A percentile compares a stretch with the other conserved stretches of the same genome.
phyloP scores from a whole-genome alignment of 306 rosid species.

The Ormosia semicastrata region DNA sequence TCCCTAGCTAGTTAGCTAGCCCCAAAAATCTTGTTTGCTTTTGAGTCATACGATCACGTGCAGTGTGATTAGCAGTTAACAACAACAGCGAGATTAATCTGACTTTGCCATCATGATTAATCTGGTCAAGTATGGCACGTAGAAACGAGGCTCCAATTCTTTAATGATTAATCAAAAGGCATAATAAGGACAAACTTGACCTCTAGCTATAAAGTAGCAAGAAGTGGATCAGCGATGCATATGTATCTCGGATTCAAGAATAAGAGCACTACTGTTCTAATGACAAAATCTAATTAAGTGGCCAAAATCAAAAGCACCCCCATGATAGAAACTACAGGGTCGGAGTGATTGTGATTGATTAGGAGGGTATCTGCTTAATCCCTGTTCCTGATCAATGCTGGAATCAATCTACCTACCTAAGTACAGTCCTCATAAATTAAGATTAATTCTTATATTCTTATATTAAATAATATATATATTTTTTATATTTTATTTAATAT shows the following conservation, averaged over 20 bases:
- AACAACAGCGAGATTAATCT: constrained; percentile 17
- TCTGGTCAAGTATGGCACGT: constrained; percentile 16
- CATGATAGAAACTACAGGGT: constrained; percentile 5
- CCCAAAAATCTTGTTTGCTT: neutral
- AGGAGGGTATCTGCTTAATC: constrained; percentile 9
- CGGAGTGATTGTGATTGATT: constrained; percentile 26
- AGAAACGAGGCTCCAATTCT: constrained; percentile 15
- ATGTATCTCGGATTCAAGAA: constrained; percentile 14
- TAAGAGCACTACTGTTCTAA: neutral
- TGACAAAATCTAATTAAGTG: neutral
- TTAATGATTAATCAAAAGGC: constrained; percentile 19
- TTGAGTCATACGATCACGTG: constrained; percentile 33
- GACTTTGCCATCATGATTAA: constrained; percentile 22
- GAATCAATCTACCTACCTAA: neutral
- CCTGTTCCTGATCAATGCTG: constrained; percentile 7
- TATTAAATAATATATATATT: too few relatives aligned
- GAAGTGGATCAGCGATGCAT: constrained; percentile 11
- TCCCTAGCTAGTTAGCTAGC: neutral
- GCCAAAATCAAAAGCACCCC: constrained; percentile 1
- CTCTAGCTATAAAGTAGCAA: constrained; percentile 11
- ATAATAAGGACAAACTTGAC: constrained; percentile 28
- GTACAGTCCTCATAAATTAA: neutral
- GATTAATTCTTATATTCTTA: too few relatives aligned
- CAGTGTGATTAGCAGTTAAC: constrained; percentile 1
- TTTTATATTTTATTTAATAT: too few relatives aligned